These are phyloP conservation scores for Russula sp. DNA, from an alignment of 768 basidiomycete species.

Conservation along the genomic window DNA sequence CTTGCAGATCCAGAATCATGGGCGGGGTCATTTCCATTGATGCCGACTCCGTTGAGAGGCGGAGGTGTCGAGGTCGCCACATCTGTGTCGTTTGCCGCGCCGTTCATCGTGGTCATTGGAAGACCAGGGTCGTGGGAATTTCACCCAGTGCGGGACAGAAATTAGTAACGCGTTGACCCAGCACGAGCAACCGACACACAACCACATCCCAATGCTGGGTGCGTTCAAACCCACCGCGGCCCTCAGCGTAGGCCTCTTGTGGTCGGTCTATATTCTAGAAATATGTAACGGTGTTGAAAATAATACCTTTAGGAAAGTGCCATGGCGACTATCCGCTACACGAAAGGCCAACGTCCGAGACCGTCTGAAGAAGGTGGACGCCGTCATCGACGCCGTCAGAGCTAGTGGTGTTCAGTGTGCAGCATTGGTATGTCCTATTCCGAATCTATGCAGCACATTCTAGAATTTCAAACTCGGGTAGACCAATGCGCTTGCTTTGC, in stretches of 20 bases:
- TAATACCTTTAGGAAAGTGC: constrained; percentile 68
- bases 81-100: background rate
- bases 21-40: constrained; percentile 35
- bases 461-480: background rate
- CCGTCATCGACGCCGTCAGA: constrained; percentile 83
- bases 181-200: background rate
- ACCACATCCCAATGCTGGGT: constrained; percentile 58
- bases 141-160: background rate
- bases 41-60: constrained; percentile 37
- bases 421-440: constrained; percentile 53
- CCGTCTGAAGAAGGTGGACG: constrained; percentile 87
- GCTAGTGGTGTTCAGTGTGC: constrained; percentile 72
- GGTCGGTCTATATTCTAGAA: constrained; percentile 40
- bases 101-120: constrained; percentile 21
- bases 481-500: constrained; percentile 71
- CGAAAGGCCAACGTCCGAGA: constrained; percentile 88
- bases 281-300: background rate
- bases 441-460: background rate
- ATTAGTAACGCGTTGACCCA: background rate
- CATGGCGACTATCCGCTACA: constrained; percentile 86
- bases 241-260: constrained; percentile 72
- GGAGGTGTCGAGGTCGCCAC: constrained; percentile 16
- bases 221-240: constrained; percentile 70
- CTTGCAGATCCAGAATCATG: constrained; percentile 31
- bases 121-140: constrained; percentile 18